Evolutionary conservation across 139 green algal genomes (phyloP).

Genomic region (Parachlorella kessleri): DNA sequence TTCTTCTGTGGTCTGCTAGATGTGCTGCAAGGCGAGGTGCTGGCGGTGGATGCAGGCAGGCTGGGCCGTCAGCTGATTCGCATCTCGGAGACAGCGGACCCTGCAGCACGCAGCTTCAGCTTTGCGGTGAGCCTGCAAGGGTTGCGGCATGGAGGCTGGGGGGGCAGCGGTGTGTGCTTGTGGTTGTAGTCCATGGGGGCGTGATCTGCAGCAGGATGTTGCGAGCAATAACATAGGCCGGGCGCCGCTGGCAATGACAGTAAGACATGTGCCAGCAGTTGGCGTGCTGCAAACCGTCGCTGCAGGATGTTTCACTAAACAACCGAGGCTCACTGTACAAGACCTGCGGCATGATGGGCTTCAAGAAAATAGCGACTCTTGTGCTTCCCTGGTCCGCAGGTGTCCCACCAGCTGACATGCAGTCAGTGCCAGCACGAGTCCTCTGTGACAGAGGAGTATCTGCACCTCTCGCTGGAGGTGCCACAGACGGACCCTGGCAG

Average conservation of each 20-base stretch:
- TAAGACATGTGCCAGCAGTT: neutral
- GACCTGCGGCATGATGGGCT: no score
- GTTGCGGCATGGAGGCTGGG: no score
- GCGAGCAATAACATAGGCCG: no score
- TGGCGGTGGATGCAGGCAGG: slow-evolving; percentile 39
- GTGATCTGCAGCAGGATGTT: no score
- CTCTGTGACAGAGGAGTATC: slow-evolving; percentile 56
- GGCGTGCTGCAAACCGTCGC: neutral
- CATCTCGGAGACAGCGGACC: slow-evolving; percentile 41
- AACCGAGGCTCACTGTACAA: no score
- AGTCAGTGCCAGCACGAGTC: slow-evolving; percentile 40
- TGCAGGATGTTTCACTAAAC: neutral
- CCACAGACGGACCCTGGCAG: slow-evolving; percentile 10
- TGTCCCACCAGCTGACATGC: slow-evolving; percentile 45
- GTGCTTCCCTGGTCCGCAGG: neutral
- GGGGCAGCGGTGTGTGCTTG: no score
- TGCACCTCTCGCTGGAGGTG: slow-evolving; percentile 65
- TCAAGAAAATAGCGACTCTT: no score
- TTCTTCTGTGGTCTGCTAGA: slow-evolving; percentile 72
- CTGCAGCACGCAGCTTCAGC: slow-evolving; percentile 47
- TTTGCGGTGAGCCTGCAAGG: slow-evolving; percentile 22
- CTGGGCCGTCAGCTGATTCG: slow-evolving; percentile 5
- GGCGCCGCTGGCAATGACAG: neutral
- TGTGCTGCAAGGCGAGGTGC: slow-evolving; percentile 61
- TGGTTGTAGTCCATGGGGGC: no score